Evolutionary conservation across 176 grass and related monocot species (phyloP).

Genomic region (Eremochloa ophiuroides): DNA sequence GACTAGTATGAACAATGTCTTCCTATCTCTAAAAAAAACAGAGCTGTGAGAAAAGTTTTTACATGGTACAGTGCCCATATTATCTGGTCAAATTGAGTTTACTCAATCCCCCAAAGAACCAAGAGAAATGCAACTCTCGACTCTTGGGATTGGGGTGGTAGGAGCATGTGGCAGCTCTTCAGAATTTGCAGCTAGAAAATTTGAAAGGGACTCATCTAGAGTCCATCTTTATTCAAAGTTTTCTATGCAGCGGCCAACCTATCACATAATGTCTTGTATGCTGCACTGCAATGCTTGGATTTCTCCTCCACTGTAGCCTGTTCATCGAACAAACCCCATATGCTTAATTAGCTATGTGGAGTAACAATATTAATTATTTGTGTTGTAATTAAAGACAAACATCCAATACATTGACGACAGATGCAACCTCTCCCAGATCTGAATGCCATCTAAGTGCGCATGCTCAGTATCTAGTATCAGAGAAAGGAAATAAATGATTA

Average conservation of each 20-base stretch:
- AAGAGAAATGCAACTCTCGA: constrained; percentile 10
- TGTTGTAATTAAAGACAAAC: background rate
- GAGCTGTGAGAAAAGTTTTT: background rate
- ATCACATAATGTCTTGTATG: constrained; percentile 83
- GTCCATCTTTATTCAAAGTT: background rate
- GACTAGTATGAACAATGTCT: background rate
- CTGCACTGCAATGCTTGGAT: constrained; percentile 90
- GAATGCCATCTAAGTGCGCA: constrained; percentile 97
- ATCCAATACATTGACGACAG: constrained; percentile 25
- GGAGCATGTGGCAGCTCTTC: background rate
- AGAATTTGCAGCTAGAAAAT: constrained; percentile 15
- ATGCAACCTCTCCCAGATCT: constrained; percentile 34
- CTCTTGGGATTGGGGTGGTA: background rate
- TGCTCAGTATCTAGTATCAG: constrained; percentile 60
- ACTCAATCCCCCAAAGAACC: background rate
- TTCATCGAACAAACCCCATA: constrained; percentile 22
- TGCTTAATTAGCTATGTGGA: constrained; percentile 4
- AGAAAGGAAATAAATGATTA: constrained; percentile 20
- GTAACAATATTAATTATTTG: background rate
- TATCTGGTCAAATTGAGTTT: constrained; percentile 8
- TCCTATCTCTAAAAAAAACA: constrained; percentile 19
- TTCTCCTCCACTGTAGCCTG: constrained; percentile 83
- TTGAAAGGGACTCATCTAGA: constrained; percentile 19
- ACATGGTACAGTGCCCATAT: background rate
- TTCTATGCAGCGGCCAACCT: constrained; percentile 37